A percentile compares a stretch with the other conserved stretches of the same genome.
Conservation (phyloP, 192 early-diverging fungal genomes). For the Coemansia sp. region DNA sequence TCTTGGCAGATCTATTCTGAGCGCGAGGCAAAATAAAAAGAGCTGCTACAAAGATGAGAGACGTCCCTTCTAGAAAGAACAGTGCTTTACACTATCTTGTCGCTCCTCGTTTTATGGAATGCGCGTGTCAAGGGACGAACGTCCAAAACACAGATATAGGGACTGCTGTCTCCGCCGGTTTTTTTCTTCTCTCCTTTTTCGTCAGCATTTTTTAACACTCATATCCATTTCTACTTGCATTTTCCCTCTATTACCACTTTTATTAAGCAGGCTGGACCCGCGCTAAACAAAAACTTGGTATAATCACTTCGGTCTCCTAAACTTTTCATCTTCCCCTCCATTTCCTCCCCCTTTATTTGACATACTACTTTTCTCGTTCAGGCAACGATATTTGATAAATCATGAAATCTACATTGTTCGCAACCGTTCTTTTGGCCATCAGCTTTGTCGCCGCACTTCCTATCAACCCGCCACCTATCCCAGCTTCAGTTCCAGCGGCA, state of each 20-base stretch:
- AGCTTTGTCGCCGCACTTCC: slow-evolving; percentile 4
- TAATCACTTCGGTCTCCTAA: neutral
- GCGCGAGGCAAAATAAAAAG: neutral
- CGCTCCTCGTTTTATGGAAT: too few species aligned
- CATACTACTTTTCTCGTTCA: neutral
- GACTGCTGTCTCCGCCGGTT: neutral
- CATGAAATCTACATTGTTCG: slow-evolving; percentile 5
- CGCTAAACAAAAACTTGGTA: neutral
- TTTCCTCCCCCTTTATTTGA: neutral
- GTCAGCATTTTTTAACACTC: neutral
- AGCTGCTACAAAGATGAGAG: neutral
- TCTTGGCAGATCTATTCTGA: slow-evolving; percentile 7
- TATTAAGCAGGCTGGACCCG: neutral
- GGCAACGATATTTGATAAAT: neutral
- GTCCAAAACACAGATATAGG: neutral
- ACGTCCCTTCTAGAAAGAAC: neutral
- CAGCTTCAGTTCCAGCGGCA: neutral
- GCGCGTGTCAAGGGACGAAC: neutral
- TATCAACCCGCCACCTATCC: neutral
- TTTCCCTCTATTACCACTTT: neutral
- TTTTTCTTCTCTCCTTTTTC: neutral
- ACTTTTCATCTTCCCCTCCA: neutral
- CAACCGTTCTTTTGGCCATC: neutral
- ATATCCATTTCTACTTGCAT: neutral
- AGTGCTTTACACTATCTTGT: neutral